Evolutionary conservation across 495 filamentous ascomycete genomes (phyloP).

Genomic region (Hypoxylon intermedium): DNA sequence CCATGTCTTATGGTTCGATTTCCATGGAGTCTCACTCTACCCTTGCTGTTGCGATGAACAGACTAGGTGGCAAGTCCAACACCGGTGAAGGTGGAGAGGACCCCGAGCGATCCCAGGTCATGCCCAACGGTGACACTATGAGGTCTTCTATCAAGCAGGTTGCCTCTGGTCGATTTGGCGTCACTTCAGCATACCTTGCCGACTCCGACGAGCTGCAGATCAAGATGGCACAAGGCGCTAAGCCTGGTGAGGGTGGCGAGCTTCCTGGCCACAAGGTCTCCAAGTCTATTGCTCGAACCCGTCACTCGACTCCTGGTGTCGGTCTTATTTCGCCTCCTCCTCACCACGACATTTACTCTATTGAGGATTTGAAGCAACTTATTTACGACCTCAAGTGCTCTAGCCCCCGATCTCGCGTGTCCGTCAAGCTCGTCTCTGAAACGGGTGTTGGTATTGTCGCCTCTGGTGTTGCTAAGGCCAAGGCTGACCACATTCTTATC

Average conservation of each 20-base stretch:
- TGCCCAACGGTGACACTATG: slow-evolving; percentile 98
- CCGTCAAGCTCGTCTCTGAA: slow-evolving; percentile 98
- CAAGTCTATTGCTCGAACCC: slow-evolving; percentile 91
- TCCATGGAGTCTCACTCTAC: slow-evolving; percentile 99
- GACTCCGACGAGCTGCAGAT: slow-evolving; percentile 99
- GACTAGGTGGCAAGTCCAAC: slow-evolving; percentile 97
- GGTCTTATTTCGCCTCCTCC: slow-evolving; percentile 98
- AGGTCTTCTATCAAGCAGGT: slow-evolving; percentile 99
- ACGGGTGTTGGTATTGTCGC: slow-evolving; percentile 98
- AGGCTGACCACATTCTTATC: slow-evolving; percentile 97
- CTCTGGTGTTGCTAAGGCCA: slow-evolving; percentile 97
- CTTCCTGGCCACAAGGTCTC: slow-evolving; percentile 98
- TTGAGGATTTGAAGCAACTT: slow-evolving; percentile 97
- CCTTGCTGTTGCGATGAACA: slow-evolving; percentile 96
- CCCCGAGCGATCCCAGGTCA: slow-evolving; percentile 81
- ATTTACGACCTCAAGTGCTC: slow-evolving; percentile 99
- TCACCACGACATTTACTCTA: slow-evolving; percentile 99
- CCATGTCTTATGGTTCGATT: slow-evolving; percentile 99
- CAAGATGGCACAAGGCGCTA: slow-evolving; percentile 99
- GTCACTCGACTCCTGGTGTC: slow-evolving; percentile 98
- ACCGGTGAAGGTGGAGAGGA: slow-evolving; percentile 99
- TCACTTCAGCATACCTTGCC: slow-evolving; percentile 97
- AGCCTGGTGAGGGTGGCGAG: slow-evolving; percentile 98
- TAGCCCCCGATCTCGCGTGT: slow-evolving; percentile 93
- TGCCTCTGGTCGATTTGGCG: slow-evolving; percentile 96